A percentile compares a stretch with the other conserved stretches of the same genome.
Conservation (phyloP, 2,329 filamentous ascomycete species). For the Fusarium goolgardi region DNA sequence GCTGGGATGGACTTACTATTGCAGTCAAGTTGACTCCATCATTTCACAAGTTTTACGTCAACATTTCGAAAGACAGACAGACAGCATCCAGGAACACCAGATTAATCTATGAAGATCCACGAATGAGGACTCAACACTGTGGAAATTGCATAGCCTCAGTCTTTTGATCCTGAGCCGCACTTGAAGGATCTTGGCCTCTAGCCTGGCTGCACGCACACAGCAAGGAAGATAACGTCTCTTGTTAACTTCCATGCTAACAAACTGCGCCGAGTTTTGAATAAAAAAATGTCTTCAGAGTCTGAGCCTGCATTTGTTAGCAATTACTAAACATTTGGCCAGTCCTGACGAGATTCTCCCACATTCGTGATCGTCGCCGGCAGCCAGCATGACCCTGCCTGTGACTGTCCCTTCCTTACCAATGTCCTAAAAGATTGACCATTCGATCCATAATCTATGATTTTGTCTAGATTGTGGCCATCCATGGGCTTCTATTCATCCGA, state of each 20-base stretch:
- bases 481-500: constrained; percentile 21
- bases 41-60: constrained; percentile 7
- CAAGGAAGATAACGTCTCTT: constrained; percentile 14
- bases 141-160: constrained; percentile 2
- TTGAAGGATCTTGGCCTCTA: constrained; percentile 4
- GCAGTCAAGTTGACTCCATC: constrained; percentile 7
- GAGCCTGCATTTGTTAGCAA: constrained; percentile 2
- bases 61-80: background rate
- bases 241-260: constrained; percentile 27
- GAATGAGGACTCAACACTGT: background rate
- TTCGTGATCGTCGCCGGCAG: constrained; percentile 19
- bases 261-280: constrained; percentile 11
- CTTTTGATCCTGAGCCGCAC: constrained; percentile 1
- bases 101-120: background rate
- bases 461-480: background rate
- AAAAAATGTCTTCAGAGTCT: background rate
- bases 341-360: constrained; percentile 8
- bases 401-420: constrained; percentile 4
- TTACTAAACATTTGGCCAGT: constrained; percentile 16
- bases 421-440: constrained; percentile 4
- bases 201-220: background rate
- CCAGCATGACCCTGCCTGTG: constrained; percentile 10
- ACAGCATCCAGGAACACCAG: constrained; percentile 12
- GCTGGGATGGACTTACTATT: background rate
- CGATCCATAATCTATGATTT: constrained; percentile 5